Evolutionary conservation across 1,139 yeast genomes (phyloP).

Genomic region (Suhomyces yuchorum): DNA sequence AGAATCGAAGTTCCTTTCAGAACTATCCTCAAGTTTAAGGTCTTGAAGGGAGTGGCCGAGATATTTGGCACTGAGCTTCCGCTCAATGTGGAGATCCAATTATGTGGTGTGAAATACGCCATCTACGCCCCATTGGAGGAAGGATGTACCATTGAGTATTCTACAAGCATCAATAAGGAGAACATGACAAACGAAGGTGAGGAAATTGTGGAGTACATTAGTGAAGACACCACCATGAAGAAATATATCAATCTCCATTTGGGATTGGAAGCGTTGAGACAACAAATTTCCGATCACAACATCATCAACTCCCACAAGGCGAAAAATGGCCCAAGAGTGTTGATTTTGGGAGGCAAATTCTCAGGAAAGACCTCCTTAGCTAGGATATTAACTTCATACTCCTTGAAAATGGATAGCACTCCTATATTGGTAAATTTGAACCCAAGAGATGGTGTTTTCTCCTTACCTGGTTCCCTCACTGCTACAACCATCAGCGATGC

Average conservation of each 20-base stretch:
- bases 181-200: constrained; percentile 39
- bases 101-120: constrained; percentile 57
- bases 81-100: constrained; percentile 62
- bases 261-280: constrained; percentile 67
- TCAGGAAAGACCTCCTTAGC: constrained; percentile 80
- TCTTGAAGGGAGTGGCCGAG: constrained; percentile 76
- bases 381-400: constrained; percentile 73
- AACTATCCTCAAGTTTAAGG: constrained; percentile 55
- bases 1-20: constrained; percentile 72
- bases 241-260: constrained; percentile 72
- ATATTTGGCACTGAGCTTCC: constrained; percentile 93
- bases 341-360: constrained; percentile 71
- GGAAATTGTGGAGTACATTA: constrained; percentile 57
- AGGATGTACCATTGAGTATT: constrained; percentile 55
- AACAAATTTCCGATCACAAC: constrained; percentile 31
- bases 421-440: constrained; percentile 80
- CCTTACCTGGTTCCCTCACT: constrained; percentile 82
- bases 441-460: constrained; percentile 76
- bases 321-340: constrained; percentile 60
- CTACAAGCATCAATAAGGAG: constrained; percentile 51
- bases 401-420: constrained; percentile 64
- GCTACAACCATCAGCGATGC: constrained; percentile 84
- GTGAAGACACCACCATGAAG: constrained; percentile 71
- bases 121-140: constrained; percentile 58
- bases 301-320: constrained; percentile 17